phyloP scores from a whole-genome alignment of 768 basidiomycete genomes.

The Basidioascus undulatus region DNA sequence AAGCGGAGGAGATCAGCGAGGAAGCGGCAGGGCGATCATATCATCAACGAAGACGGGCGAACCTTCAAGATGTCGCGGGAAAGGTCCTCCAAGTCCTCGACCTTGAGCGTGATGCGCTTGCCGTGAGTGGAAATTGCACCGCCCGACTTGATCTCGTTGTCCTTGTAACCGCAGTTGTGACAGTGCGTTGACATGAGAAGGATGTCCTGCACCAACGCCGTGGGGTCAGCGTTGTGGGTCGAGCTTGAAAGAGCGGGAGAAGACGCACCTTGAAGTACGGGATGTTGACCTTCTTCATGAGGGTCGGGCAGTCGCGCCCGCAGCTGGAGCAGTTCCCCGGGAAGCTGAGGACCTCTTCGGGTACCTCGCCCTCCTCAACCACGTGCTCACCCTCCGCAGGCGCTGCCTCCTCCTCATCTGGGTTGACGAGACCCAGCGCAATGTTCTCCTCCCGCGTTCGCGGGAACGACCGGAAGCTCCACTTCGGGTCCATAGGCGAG shows the following conservation, averaged over 20 bases:
- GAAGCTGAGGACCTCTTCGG: constrained; percentile 78
- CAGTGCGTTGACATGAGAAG: constrained; percentile 98
- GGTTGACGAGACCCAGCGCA: constrained; percentile 41
- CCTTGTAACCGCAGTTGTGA: constrained; percentile 78
- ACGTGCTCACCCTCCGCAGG: constrained; percentile 6
- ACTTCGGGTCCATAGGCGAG: constrained; percentile 72
- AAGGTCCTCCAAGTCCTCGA: constrained; percentile 77
- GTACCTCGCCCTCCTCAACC: constrained; percentile 20
- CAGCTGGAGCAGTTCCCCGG: constrained; percentile 73
- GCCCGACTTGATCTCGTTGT: constrained; percentile 94
- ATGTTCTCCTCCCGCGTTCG: constrained; percentile 62
- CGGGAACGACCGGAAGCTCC: constrained; percentile 63
- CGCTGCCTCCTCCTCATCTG: constrained; percentile 13
- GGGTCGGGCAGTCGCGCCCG: constrained; percentile 52
- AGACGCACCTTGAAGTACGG: constrained; percentile 76
- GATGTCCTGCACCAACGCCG: constrained; percentile 38
- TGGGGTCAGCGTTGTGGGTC: not conserved
- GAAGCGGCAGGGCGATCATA: not conserved
- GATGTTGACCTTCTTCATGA: constrained; percentile 89
- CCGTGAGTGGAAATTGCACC: constrained; percentile 68
- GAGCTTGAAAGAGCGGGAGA: not conserved
- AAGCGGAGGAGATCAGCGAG: not conserved
- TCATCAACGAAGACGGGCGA: constrained; percentile 3
- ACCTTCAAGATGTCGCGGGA: constrained; percentile 87
- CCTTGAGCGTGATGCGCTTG: constrained; percentile 64